phyloP scores from a whole-genome alignment of 352 stramenopile species.

The Thraustotheca clavata region DNA sequence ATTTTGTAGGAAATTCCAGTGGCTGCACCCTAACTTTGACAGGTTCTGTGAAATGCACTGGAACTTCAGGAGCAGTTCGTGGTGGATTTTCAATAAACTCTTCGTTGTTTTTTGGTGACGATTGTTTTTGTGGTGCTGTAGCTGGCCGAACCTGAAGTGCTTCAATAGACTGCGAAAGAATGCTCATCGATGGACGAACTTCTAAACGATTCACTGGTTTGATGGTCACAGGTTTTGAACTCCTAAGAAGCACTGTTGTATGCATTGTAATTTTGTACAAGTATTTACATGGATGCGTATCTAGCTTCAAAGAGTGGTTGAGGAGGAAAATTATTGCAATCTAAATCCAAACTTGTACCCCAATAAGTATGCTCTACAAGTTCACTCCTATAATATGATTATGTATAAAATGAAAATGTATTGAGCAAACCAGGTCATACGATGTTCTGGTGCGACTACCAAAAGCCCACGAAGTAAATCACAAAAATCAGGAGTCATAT shows the following conservation, averaged over 20 bases:
- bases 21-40: neutral
- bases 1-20: neutral
- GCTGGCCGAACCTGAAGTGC: neutral
- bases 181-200: too few species aligned
- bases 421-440: slow-evolving; percentile 57
- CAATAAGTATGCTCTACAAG: slow-evolving; percentile 68
- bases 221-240: neutral
- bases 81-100: neutral
- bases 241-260: neutral
- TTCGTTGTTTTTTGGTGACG: neutral
- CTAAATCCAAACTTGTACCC: slow-evolving; percentile 23
- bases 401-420: neutral
- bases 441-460: slow-evolving; percentile 56
- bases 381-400: slow-evolving; percentile 33
- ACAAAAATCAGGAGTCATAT: slow-evolving; percentile 49
- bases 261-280: neutral
- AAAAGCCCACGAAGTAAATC: slow-evolving; percentile 49
- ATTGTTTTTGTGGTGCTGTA: neutral
- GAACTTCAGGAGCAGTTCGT: neutral
- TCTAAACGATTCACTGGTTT: too few species aligned
- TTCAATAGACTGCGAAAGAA: neutral
- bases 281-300: neutral
- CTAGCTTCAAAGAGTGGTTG: slow-evolving; percentile 52
- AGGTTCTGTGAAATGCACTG: neutral
- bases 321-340: slow-evolving; percentile 34